Base-by-base conservation (phyloP, 768 basidiomycete genomes). In the Mycena chlorophos region DNA sequence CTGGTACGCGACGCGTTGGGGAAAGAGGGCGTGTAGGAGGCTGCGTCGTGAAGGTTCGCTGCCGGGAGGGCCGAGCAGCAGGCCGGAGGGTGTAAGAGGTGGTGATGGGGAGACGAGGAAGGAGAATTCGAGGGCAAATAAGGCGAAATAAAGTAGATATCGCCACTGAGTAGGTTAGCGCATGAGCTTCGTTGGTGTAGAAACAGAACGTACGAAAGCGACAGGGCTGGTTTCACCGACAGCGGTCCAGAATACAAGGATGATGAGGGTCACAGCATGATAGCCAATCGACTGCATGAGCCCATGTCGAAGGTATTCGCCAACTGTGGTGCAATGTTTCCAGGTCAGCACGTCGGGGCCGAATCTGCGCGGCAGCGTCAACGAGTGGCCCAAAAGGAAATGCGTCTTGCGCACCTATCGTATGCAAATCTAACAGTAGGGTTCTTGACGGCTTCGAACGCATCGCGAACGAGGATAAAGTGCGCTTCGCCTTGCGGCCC, bases 401-500 rank as follows among this genome's bases (percentile, higher is more conserved):
- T 20, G 19, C 23, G 23, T 46, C 38, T 0, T 19, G 67, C 81
- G 50, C 62, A 89, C 87, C 91, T 79, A 65, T 94, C 92, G 67
- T 94, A 94, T 0, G 91, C 92, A 73, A 92, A 94, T 47, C 91
- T 71, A 42, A 84, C 84, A 8, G 81, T 76, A 3, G 92, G 91
- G 60, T 91, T 78, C 67, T 86, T 90, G 25, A 94, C 69, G 1
- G 87, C 85, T 60, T 94, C 91, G 60, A 84, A 93, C 29, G 84
- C 88, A 64, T 86, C 82, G 55, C 89, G 73, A 4, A 89, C 84
- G 43, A 73, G 68, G 46, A 92, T 88, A 65, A 94, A 94, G 25
- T 83, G 51, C 13, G 76, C 76, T 60, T 85, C 86, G 6, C 86
- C 86, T 19, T 61, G 69, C 27, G 78, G 74, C 17, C 73, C 80